Evolutionary conservation across 1,139 yeast species (phyloP).

Genomic region (Spathaspora sp.): DNA sequence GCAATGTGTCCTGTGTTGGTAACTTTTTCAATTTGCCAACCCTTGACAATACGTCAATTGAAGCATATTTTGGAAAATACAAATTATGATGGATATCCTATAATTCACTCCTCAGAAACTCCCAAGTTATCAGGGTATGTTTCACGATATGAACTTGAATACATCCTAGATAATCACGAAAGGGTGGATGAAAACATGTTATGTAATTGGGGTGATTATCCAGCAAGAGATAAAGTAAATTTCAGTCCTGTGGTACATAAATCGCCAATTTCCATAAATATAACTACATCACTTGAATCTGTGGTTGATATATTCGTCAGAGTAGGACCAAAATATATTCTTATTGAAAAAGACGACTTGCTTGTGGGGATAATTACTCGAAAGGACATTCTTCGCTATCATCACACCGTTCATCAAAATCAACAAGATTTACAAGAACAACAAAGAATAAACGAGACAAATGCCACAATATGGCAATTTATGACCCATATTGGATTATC

Average conservation of each 20-base stretch:
- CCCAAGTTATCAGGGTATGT: constrained; percentile 40
- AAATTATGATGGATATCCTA: constrained; percentile 55
- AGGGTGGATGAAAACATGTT: constrained; percentile 17
- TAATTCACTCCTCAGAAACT: constrained; percentile 33
- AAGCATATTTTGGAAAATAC: constrained; percentile 38
- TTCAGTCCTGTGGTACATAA: constrained; percentile 49
- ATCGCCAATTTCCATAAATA: constrained; percentile 64
- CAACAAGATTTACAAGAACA: constrained; percentile 6
- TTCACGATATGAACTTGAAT: constrained; percentile 32
- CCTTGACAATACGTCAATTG: constrained; percentile 34
- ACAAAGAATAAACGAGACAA: constrained; percentile 21
- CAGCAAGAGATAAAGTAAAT: constrained; percentile 21
- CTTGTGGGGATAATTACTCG: constrained; percentile 64
- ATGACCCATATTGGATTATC: constrained; percentile 25
- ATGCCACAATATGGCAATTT: constrained; percentile 38
- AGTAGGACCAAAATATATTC: constrained; percentile 75
- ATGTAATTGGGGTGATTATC: constrained; percentile 20
- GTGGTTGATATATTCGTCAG: constrained; percentile 71
- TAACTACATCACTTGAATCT: constrained; percentile 57
- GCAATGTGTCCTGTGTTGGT: constrained; percentile 66
- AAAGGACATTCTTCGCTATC: constrained; percentile 65
- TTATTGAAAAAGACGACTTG: constrained; percentile 51
- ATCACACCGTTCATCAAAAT: constrained; percentile 32
- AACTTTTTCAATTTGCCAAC: constrained; percentile 42
- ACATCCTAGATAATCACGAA: constrained; percentile 18